These are phyloP conservation scores for Parsonsia alboflavescens DNA, from an alignment of 257 asterid species.

Conservation along the genomic window DNA sequence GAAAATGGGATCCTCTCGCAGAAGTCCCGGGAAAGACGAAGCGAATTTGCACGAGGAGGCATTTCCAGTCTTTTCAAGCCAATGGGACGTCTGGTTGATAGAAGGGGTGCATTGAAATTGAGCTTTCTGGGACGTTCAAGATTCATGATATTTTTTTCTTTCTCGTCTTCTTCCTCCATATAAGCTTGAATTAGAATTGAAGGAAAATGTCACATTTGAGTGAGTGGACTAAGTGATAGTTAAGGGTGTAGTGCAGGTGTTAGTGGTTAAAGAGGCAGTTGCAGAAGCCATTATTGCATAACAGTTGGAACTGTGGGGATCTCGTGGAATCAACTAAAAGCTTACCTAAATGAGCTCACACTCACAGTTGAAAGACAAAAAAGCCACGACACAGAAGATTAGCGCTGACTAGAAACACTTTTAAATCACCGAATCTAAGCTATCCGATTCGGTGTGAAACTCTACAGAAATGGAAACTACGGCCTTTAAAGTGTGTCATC, in stretches of 20 bases:
- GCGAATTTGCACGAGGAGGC: not conserved
- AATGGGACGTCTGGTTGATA: conserved; percentile 48
- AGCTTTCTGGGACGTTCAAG: conserved; percentile 42
- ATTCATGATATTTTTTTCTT: conserved; percentile 26
- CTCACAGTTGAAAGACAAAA: conserved; percentile 16
- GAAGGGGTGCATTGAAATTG: conserved; percentile 57
- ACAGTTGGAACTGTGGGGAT: conserved; percentile 45
- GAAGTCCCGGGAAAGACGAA: conserved; percentile 17
- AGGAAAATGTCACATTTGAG: conserved; percentile 11
- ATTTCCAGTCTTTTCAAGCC: conserved; percentile 10
- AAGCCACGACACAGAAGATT: not conserved
- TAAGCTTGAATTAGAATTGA: not conserved
- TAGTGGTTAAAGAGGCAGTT: conserved; percentile 15
- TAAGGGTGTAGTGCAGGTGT: not conserved
- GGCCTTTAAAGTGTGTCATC: not conserved
- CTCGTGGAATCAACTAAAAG: conserved; percentile 54
- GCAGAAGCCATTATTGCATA: conserved; percentile 22
- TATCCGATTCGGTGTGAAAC: not conserved
- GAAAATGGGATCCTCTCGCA: conserved; percentile 64
- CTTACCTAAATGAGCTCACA: conserved; percentile 14
- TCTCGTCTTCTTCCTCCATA: conserved; percentile 43
- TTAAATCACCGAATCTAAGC: not conserved
- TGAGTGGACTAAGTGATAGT: not conserved
- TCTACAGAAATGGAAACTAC: not conserved
- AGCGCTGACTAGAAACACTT: not conserved